Evolutionary conservation across 495 filamentous ascomycete genomes (phyloP), one percentile per base, ranked within the genome.

Genomic region (Chaetomium tenue): DNA sequence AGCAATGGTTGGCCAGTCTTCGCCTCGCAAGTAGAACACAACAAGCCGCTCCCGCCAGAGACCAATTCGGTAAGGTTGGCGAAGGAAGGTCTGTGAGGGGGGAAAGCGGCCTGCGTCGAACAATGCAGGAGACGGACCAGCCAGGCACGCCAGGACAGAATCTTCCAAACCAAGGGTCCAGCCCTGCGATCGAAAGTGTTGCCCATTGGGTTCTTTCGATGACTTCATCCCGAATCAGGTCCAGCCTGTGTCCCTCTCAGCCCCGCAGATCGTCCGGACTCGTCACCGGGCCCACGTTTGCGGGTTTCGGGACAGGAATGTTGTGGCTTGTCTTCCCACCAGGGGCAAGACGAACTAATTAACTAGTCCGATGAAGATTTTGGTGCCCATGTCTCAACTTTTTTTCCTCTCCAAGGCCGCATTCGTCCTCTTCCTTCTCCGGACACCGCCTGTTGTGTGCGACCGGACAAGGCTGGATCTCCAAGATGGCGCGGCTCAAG

Each of bases 1-100:
- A 65, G 23, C 33, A 40, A 51, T 66, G 63, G 58, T 66, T 66
- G 63, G 63, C 48, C 42, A 46, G 37, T 37, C 12, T 46, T 26
- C 30, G 40, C 25, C 25, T 25, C 5, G 33, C 23, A 30, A 30
- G 57, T 42, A 60, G 42, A 23, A 47, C n/a, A 4, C 12, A 37
- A 7, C 33, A 37, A 37, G 33, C 33, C 33, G 5, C 44, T 22
- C 39, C 56, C 40, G 23, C 56, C 23, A 28, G 40, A 12, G 20
- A 44, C 56, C 5, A 44, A 47, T 20, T 15, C 26, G 51, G 51
- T 23, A 33, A 51, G 12, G 33, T 51, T 51, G 48, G 22, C 48
- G 44, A 47, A 47, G 6, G 44, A 37, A n/a, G 44, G n/a, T 22
- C n/a, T 20, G 5, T 47, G 40, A 44, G 7, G n/a, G 22, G 9